phyloP scores from a whole-genome alignment of 306 rosid species.

The Dalbergia cochinchinensis region DNA sequence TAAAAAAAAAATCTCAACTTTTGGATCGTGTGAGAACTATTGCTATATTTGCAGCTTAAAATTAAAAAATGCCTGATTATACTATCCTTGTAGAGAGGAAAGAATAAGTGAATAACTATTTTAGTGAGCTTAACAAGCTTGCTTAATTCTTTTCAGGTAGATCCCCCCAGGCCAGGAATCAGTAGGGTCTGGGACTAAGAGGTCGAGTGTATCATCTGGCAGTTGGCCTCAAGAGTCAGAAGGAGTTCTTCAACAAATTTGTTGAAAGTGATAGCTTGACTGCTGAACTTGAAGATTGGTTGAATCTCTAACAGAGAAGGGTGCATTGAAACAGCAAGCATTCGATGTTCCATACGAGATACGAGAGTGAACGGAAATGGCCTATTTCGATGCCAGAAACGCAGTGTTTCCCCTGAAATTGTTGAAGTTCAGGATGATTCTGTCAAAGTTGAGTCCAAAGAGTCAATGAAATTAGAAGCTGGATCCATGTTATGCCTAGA shows the following conservation, averaged over 20 bases:
- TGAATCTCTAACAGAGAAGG: constrained; percentile 60
- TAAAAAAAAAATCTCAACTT: constrained; percentile 5
- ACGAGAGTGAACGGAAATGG: constrained; percentile 77
- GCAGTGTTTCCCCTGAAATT: constrained; percentile 84
- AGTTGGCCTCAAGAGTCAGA: constrained; percentile 74
- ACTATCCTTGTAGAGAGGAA: not conserved
- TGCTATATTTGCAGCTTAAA: constrained; percentile 22
- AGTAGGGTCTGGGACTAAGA: constrained; percentile 87
- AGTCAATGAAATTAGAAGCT: constrained; percentile 81
- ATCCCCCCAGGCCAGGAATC: constrained; percentile 93
- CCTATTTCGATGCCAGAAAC: constrained; percentile 71
- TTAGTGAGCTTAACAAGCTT: constrained; percentile 37
- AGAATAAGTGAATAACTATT: not conserved
- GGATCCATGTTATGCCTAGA: constrained; percentile 88
- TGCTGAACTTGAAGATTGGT: constrained; percentile 81
- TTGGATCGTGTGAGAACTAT: constrained; percentile 8
- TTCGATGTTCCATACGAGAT: constrained; percentile 88
- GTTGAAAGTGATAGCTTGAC: constrained; percentile 71
- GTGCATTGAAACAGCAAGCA: constrained; percentile 57
- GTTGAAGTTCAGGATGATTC: constrained; percentile 91
- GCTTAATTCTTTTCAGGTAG: constrained; percentile 65
- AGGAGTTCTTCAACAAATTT: constrained; percentile 83
- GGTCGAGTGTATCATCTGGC: constrained; percentile 86
- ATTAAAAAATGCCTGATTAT: constrained; percentile 40
- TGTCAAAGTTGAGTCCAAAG: constrained; percentile 66